Base-by-base conservation (phyloP, 768 basidiomycete species). In the Amanita pseudoporphyria region DNA sequence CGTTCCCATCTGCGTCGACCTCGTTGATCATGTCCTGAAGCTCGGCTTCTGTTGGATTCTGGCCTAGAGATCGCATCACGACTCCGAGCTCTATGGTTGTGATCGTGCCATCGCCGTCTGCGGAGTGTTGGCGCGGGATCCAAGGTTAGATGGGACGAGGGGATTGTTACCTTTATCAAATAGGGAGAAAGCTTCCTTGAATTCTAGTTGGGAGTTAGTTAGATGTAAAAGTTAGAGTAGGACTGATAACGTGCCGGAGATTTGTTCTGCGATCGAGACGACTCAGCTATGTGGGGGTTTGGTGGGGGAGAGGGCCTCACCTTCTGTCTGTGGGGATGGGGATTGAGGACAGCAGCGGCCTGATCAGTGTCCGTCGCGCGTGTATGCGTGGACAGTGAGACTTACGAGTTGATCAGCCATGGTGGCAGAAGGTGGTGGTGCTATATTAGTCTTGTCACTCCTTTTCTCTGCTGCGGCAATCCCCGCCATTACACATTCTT, bases 181-280 rank as follows among this genome's bases (percentile, higher is more conserved):
- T 9, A 60, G 58, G 21, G 57, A 57, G 51, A 60, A 60, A 19
- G 58, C 58, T 51, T 60, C 58, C 49, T 60, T 60, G 57, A 60
- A 60, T 31, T 60, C 58, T 60, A 46, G 16, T 35, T 13, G n/a
- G 48, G 35, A 7, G 6, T 14, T 7, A 5, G 36, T 57, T 10
- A 56, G 54, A 3, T 5, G 14, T 5, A 7, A 18, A 4, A 14
- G 16, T 6, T 18, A 24, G 10, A 21, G 48, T 4, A 19, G 36
- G 9, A 26, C 12, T 9, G 32, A 18, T 41, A 31, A 45, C 57
- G 18, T 53, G 57, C 58, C 58, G 16, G 58, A 59, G 24, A 59
- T 59, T 54, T 59, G 58, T 49, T 59, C 58, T 59, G 44, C 6
- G 21, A 35, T 28, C 19, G 40, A 22, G n/a, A 12, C 9, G 18